Evolutionary conservation across 345 rosid genomes (phyloP).

Genomic region (Hypericum perforatum): DNA sequence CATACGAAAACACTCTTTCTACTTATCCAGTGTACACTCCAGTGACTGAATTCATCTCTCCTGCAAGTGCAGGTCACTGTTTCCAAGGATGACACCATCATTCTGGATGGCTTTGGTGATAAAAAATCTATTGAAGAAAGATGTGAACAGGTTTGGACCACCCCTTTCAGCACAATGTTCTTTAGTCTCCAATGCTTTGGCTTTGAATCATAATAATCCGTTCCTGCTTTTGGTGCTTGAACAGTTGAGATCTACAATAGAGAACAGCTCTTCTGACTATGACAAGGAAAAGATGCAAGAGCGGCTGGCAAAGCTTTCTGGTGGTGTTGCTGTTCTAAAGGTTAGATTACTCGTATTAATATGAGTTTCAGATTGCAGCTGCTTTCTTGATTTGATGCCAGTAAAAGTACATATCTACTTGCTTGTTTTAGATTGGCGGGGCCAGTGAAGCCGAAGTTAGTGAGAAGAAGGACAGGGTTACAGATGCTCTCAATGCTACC

Average conservation of each 20-base stretch:
- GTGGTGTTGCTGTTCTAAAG: conserved; percentile 4
- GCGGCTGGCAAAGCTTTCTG: conserved; percentile 1
- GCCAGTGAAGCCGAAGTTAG: conserved; percentile 24
- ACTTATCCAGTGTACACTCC: no score
- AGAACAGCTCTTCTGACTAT: neutral
- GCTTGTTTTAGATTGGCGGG: conserved; percentile 17
- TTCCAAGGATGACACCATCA: conserved; percentile 28
- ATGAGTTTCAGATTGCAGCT: no score
- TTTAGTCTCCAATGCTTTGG: neutral
- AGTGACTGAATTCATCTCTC: no score
- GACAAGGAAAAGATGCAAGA: conserved; percentile 3
- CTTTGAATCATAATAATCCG: no score
- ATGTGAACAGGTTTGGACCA: conserved; percentile 28
- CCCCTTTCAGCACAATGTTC: neutral
- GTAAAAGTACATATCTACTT: neutral
- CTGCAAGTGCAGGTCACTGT: conserved; percentile 15
- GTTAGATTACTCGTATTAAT: neutral
- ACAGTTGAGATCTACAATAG: neutral
- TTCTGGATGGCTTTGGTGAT: conserved; percentile 35
- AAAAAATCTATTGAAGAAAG: conserved; percentile 33
- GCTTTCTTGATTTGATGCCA: neutral
- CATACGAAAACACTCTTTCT: no score
- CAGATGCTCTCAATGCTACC: conserved; percentile 24
- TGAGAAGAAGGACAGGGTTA: conserved; percentile 25
- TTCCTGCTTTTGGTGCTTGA: neutral